Conservation (phyloP, 202 grass and related monocot species). For the Digitaria exilis region DNA sequence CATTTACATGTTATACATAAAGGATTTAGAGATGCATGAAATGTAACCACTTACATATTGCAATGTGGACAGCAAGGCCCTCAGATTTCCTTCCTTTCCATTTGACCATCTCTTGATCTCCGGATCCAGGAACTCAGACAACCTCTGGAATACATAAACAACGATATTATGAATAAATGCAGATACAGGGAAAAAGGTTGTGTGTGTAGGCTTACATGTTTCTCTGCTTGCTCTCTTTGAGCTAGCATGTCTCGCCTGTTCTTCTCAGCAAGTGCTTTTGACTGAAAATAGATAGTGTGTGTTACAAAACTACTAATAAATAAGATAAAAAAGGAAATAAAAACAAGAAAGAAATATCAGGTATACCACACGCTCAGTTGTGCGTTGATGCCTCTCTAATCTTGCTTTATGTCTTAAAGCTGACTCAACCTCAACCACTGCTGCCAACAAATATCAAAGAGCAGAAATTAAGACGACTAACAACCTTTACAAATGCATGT, state of each 20-base stretch:
- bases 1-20: not conserved
- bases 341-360: slow-evolving; percentile 5
- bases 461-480: not conserved
- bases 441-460: slow-evolving; percentile 39
- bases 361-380: slow-evolving; percentile 79
- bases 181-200: not conserved
- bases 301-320: slow-evolving; percentile 12
- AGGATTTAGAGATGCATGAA: not conserved
- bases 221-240: slow-evolving; percentile 96
- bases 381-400: slow-evolving; percentile 92
- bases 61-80: slow-evolving; percentile 87
- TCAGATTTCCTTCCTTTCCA: slow-evolving; percentile 96
- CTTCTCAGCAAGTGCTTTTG: slow-evolving; percentile 96
- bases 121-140: slow-evolving; percentile 87
- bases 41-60: slow-evolving; percentile 73
- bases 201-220: slow-evolving; percentile 68
- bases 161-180: slow-evolving; percentile 30
- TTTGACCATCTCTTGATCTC: slow-evolving; percentile 98
- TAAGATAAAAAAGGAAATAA: not conserved
- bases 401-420: slow-evolving; percentile 90
- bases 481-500: not conserved
- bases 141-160: slow-evolving; percentile 61
- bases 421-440: slow-evolving; percentile 65
- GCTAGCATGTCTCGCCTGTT: slow-evolving; percentile 73
- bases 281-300: slow-evolving; percentile 49